Evolutionary conservation across 345 rosid species (phyloP), one percentile per base, ranked within the genome.

Genomic region (Salix arbutifolia): DNA sequence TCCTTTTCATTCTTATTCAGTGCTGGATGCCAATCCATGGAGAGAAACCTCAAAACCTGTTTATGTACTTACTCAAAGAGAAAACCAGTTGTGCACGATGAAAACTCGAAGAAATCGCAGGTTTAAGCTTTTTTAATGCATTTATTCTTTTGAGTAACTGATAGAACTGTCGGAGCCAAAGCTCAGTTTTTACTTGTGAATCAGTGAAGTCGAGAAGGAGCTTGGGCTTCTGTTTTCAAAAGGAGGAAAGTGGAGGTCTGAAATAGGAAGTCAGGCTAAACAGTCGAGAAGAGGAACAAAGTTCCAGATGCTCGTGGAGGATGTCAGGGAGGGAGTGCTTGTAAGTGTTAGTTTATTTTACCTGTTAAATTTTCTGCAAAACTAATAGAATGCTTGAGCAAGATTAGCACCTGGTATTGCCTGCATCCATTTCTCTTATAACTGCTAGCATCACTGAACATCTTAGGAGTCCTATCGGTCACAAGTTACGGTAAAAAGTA

Each of bases 281-380:
- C 92, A 88, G 66, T 74, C 93, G 50, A 89, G 90, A 80, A 66
- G 80, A 21, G 90, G 90, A 70, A 89, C 89, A 4, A 89, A 91
- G 85, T 95, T 95, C 74, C 92, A 88, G 83, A 93, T 95, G 99
- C 89, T 90, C 74, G 99, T 95, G 52, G 99, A 95, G 86, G 99
- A 95, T 85, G 71, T 93, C 60, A 87, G 89, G 65, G 96, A 95
- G 76, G 99, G 99, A 77, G 94, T 91, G 19, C 90, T 96, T 72
- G 98, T 95, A 90, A 87, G 91, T 79, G 28, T 66, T 76, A 33
- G 5, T 28, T 30, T 65, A 13, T 44, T 6, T 65, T 13, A 25
- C 48, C 46, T 38, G 30, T 52, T 42, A 12, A 6, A 23, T 44
- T 68, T 52, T 52, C 10, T 52, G 60, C 60, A 52, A 52, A 6